Percentiles rank a stretch among this genome's conserved stretches.
Evolutionary conservation across 2,329 filamentous ascomycete species (phyloP).

Genomic region (Ceratocystis albifundus): DNA sequence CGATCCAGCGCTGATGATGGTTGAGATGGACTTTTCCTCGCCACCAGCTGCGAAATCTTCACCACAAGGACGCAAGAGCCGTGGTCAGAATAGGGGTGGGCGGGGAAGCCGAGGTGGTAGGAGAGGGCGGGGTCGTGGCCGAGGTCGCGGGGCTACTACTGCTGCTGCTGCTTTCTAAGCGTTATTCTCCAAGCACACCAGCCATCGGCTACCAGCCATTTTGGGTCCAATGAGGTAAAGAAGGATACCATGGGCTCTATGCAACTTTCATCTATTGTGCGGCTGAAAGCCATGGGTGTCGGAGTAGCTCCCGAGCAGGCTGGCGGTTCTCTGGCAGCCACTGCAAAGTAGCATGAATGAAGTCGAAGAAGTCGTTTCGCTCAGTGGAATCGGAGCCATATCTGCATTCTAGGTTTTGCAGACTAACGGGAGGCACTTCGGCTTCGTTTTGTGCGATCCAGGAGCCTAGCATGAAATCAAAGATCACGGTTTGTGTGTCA

Average conservation of each 20-base stretch:
- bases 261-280: not conserved
- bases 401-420: conserved; percentile 18
- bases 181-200: not conserved
- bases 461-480: conserved; percentile 13
- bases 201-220: not conserved
- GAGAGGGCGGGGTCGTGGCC: conserved; percentile 1
- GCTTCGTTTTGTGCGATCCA: conserved; percentile 21
- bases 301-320: conserved; percentile 15
- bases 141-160: not conserved
- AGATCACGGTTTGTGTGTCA: not conserved
- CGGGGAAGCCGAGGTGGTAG: conserved; percentile 3
- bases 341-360: conserved; percentile 16
- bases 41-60: not conserved
- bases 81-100: not conserved
- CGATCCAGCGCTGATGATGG: not conserved
- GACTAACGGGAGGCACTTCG: conserved; percentile 16
- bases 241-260: not conserved
- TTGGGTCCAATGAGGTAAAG: not conserved
- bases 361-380: conserved; percentile 16
- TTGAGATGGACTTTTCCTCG: not conserved
- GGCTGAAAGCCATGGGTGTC: conserved; percentile 17
- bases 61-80: not conserved
- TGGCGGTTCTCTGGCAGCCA: conserved; percentile 21
- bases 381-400: conserved; percentile 13
- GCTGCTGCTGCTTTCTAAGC: not conserved